Conservation (phyloP, 306 rosid species). For the Acacia melanoxylon region DNA sequence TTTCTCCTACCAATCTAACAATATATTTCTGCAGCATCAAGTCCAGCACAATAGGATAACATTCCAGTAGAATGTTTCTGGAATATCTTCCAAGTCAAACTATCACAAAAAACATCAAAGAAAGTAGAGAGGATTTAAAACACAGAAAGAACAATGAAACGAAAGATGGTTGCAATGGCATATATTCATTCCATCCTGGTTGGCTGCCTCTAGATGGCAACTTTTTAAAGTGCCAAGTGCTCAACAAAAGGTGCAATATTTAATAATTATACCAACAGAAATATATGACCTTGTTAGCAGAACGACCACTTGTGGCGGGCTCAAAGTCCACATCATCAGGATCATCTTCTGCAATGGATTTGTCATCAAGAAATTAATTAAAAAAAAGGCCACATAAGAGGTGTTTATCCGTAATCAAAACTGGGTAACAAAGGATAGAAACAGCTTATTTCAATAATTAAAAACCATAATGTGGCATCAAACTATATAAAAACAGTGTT, state of each 20-base stretch:
- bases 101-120: not conserved
- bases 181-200: not conserved
- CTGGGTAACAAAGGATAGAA: not conserved
- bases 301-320: slow-evolving; percentile 60
- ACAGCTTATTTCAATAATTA: slow-evolving; percentile 14
- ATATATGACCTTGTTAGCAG: slow-evolving; percentile 68
- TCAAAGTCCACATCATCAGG: slow-evolving; percentile 95
- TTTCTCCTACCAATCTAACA: not conserved
- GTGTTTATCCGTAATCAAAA: slow-evolving; percentile 19
- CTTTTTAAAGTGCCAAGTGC: not conserved
- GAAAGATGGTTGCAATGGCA: not conserved
- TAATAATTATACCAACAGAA: slow-evolving; percentile 14
- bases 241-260: not conserved
- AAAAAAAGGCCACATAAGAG: slow-evolving; percentile 20
- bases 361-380: slow-evolving; percentile 3
- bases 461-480: slow-evolving; percentile 25
- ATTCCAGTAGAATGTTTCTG: not conserved
- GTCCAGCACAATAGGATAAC: not conserved
- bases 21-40: not conserved
- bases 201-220: not conserved
- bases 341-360: slow-evolving; percentile 82
- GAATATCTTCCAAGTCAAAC: not conserved
- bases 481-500: slow-evolving; percentile 22
- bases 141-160: not conserved
- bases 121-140: not conserved